Base-by-base conservation (phyloP, 805 yeast species). In the Wickerhamiella shivajii region DNA sequence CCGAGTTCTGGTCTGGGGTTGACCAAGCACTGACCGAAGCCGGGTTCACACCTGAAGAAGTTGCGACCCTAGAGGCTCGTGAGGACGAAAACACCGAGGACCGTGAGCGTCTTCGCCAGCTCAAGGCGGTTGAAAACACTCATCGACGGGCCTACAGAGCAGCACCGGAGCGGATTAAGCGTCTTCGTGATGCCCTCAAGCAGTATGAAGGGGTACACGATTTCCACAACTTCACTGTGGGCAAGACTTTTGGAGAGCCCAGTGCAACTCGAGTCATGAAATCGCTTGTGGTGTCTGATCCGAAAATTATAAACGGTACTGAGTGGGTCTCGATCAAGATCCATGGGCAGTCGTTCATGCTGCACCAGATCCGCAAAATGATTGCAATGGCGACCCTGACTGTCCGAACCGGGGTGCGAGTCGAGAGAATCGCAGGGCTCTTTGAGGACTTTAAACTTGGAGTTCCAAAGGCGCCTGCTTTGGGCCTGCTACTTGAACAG, bases 331-430 rank as follows among this genome's bases (percentile, higher is more conserved):
- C 94, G 2, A 77, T 90, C 49, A 85, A 87, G 60, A 81, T 90
- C 44, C 98, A 90, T 55, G 98, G 98, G 6, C 98, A 90, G 59
- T 81, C 95, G 3, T 90, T 90, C 57, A 90, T 90, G 97, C 66
- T 90, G 42, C 97, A 87, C 59, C 98, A 87, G 64, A 90, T 90
- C 51, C 74, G 98, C 53, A 90, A 90, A 53, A 90, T 90, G 97
- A 81, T 90, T 39, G 87, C 95, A 15, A 77, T 87, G 92, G 93
- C 93, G 1, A 71, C 85, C 0, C 63, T 87, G 37, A 71, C 79
- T 12, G 74, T 87, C 15, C 69, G 98, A 50, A 74, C 90, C 13
- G 90, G 93, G 8, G 73, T 85, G 50, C 93, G 96, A 3, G 50
- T 69, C 20, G 67, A 67, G 17, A 71, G 93, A 46, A 79, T 90